Base-by-base conservation (phyloP, 441 rosid genomes). In the Pelargonium hybrid region DNA sequence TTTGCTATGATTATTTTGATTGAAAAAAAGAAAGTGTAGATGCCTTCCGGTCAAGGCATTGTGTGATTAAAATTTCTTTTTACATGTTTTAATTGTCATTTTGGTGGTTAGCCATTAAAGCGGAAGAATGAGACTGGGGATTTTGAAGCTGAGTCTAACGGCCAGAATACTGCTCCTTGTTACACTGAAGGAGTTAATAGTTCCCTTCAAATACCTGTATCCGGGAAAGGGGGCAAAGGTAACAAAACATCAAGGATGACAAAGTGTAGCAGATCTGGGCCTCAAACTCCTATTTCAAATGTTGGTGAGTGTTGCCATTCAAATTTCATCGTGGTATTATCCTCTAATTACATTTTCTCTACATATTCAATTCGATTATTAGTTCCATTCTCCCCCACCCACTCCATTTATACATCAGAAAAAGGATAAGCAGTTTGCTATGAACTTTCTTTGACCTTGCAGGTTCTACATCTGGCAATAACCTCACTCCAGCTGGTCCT, bases 401-500 rank as follows among this genome's bases (percentile, higher is more conserved):
- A 7, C 10, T 18, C 2, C 2, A 2, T 0, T 0, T 23, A 63
- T 47, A 54, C 21, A 9, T 61, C 23, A 14, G 73, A 45, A 50
- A 66, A 67, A 57, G 71, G 50, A 67, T 21, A 50, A 61, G 59
- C 20, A 41, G 18, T 70, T 70, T 65, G 4, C 31, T 79, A 66
- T 64, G 54, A 74, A 65, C 26, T 66, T 73, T 75, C 54, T 84
- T 65, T 73, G 14, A 73, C 69, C 82, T 86, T 79, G 81, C 93
- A 92, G 99, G 98, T 82, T 92, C 98, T 74, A 92, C 96, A 50
- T 50, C 57, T 45, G 87, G 87, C 77, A 86, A 82, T 80, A 94
- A 89, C 84, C 87, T 88, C 69, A 82, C 91, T 9, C 94, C 90
- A 37, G 78, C 86, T 7, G 96, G 99, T 81, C 88, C 98, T 70